A percentile compares a stretch with the other conserved stretches of the same genome.
These are phyloP conservation scores for Globisporangium lucens DNA, from an alignment of 352 stramenopile genomes.

Conservation along the genomic window DNA sequence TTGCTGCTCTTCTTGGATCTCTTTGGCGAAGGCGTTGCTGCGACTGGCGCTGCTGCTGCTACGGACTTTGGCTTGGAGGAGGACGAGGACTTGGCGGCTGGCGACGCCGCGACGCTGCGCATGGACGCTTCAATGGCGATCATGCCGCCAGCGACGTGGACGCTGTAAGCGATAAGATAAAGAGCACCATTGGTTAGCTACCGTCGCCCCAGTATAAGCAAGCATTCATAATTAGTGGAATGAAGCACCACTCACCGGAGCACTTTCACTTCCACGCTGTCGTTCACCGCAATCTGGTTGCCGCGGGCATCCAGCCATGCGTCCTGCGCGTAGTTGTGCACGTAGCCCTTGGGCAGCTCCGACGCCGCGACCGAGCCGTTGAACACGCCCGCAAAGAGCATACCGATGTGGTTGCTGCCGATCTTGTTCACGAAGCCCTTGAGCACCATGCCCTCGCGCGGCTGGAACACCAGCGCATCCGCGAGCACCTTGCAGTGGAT, in stretches of 20 bases:
- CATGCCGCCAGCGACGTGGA: conserved; percentile 74
- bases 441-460: conserved; percentile 60
- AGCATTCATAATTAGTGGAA: neutral
- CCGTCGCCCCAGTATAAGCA: too few species aligned
- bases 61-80: neutral
- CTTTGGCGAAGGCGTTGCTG: conserved; percentile 15
- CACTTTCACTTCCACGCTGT: conserved; percentile 69
- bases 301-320: conserved; percentile 60
- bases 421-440: conserved; percentile 79
- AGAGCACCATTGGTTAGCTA: too few species aligned
- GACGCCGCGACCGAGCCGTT: conserved; percentile 76
- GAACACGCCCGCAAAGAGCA: conserved; percentile 81
- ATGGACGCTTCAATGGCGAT: conserved; percentile 81
- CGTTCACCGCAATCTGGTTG: conserved; percentile 53
- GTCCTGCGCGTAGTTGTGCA: conserved; percentile 80
- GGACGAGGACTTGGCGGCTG: neutral
- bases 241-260: conserved; percentile 29
- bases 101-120: conserved; percentile 29
- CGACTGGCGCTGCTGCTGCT: neutral
- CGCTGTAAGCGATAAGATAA: conserved; percentile 19
- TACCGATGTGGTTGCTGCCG: conserved; percentile 81
- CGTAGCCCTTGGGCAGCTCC: conserved; percentile 70
- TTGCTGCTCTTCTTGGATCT: conserved; percentile 16
- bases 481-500: conserved; percentile 78
- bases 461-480: conserved; percentile 72